phyloP scores from a whole-genome alignment of 768 basidiomycete genomes.

The Pisolithus albus region DNA sequence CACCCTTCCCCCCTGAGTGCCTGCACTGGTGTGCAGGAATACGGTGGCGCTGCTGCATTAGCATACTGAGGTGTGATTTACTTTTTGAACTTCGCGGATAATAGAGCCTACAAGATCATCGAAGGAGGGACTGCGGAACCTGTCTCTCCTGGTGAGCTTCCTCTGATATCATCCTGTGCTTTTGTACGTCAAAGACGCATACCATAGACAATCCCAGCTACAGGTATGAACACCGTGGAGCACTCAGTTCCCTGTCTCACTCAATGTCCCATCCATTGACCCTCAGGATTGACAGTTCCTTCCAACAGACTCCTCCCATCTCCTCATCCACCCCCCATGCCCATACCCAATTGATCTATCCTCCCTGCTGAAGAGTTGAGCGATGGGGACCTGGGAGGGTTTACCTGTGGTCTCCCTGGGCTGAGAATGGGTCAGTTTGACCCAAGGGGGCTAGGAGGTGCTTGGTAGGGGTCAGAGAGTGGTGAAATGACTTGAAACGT shows the following conservation, averaged over 20 bases:
- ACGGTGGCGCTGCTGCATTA: constrained; percentile 59
- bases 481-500: too few relatives aligned
- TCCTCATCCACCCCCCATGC: constrained; percentile 23
- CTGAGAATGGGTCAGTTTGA: too few relatives aligned
- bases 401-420: too few relatives aligned
- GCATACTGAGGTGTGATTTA: constrained; percentile 45
- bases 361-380: too few relatives aligned
- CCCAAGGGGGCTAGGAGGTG: too few relatives aligned
- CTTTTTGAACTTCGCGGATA: constrained; percentile 53
- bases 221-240: constrained; percentile 46
- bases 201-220: constrained; percentile 21
- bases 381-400: too few relatives aligned
- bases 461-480: too few relatives aligned
- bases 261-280: constrained; percentile 14
- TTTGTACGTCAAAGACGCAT: constrained; percentile 1
- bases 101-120: constrained; percentile 43
- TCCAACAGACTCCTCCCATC: constrained; percentile 18
- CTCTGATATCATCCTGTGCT: not conserved
- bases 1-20: constrained; percentile 44
- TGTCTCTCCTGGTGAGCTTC: constrained; percentile 53
- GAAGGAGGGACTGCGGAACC: constrained; percentile 33
- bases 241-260: constrained; percentile 21
- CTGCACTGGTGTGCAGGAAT: constrained; percentile 58
- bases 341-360: constrained; percentile 33
- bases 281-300: constrained; percentile 22